Percentiles rank a stretch among this genome's conserved stretches.
These are phyloP conservation scores for Euphorbia corollata DNA, from an alignment of 441 rosid species.

Conservation along the genomic window DNA sequence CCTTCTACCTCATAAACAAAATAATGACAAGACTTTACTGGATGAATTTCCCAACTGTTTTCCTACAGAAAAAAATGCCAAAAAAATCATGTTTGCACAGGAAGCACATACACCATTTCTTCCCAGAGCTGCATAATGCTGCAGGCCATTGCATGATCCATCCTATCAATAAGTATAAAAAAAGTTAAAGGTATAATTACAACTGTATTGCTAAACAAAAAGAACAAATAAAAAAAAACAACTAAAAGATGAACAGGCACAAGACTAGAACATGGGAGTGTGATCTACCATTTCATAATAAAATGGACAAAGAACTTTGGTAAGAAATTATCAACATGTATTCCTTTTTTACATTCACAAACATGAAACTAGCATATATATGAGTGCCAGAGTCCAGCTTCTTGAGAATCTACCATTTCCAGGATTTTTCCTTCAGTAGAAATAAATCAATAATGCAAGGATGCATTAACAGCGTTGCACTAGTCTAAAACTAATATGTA, in stretches of 20 bases:
- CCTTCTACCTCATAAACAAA: not conserved
- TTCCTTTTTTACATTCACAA: not conserved
- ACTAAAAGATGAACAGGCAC: not conserved
- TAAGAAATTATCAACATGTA: not conserved
- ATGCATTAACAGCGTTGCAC: too few relatives aligned
- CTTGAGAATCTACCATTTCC: too few relatives aligned
- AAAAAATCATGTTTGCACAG: not conserved
- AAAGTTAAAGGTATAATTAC: not conserved
- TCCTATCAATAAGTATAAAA: constrained; percentile 36
- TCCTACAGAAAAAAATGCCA: not conserved
- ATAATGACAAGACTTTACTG: not conserved
- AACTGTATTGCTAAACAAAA: not conserved
- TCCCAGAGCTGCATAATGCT: constrained; percentile 95
- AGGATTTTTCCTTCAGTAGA: too few relatives aligned
- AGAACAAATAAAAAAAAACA: not conserved
- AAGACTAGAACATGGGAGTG: constrained; percentile 5
- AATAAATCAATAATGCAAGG: too few relatives aligned
- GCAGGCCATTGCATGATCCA: constrained; percentile 94
- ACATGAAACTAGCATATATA: not conserved
- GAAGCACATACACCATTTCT: constrained; percentile 63
- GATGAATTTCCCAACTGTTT: not conserved
- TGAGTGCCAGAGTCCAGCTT: not conserved
- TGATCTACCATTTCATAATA: not conserved
- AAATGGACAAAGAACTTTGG: not conserved
- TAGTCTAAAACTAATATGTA: too few relatives aligned